A percentile compares a stretch with the other conserved stretches of the same genome.
Evolutionary conservation across 495 filamentous ascomycete genomes (phyloP).

Genomic region (Talaromyces liani): DNA sequence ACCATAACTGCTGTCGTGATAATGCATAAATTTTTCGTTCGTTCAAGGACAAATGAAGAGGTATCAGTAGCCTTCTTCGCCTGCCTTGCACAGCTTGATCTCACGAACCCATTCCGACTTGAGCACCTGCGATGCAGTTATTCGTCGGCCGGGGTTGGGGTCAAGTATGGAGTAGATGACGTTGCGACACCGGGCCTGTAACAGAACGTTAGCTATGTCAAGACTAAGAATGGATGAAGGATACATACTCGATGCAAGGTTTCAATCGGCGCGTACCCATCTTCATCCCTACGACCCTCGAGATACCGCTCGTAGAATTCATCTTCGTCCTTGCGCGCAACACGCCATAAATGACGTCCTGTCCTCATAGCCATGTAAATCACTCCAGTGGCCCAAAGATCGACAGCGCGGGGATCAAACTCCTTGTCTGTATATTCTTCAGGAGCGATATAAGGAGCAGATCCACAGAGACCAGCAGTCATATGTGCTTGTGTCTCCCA

Average conservation of each 20-base stretch:
- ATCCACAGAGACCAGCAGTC: conserved; percentile 94
- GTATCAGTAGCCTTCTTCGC: conserved; percentile 74
- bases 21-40: background rate
- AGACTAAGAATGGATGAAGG: conserved; percentile 3
- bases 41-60: conserved; percentile 5
- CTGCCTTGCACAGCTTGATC: conserved; percentile 92
- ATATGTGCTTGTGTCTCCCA: conserved; percentile 98
- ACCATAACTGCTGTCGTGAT: conserved; percentile 4
- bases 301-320: conserved; percentile 95
- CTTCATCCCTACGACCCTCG: conserved; percentile 83
- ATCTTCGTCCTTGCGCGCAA: conserved; percentile 91
- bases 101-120: conserved; percentile 98
- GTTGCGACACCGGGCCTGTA: conserved; percentile 88
- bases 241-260: conserved; percentile 82
- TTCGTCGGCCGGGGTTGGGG: conserved; percentile 81
- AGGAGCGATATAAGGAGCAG: conserved; percentile 93
- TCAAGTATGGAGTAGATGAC: conserved; percentile 98
- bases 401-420: conserved; percentile 93
- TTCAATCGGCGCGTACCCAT: conserved; percentile 94
- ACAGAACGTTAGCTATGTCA: conserved; percentile 1
- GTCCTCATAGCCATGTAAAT: conserved; percentile 99
- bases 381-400: conserved; percentile 96
- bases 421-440: conserved; percentile 94
- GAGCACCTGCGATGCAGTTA: conserved; percentile 91
- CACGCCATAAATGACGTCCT: conserved; percentile 90